Conservation (phyloP, 1,284 basidiomycete genomes). For the Puccinia triticina region DNA sequence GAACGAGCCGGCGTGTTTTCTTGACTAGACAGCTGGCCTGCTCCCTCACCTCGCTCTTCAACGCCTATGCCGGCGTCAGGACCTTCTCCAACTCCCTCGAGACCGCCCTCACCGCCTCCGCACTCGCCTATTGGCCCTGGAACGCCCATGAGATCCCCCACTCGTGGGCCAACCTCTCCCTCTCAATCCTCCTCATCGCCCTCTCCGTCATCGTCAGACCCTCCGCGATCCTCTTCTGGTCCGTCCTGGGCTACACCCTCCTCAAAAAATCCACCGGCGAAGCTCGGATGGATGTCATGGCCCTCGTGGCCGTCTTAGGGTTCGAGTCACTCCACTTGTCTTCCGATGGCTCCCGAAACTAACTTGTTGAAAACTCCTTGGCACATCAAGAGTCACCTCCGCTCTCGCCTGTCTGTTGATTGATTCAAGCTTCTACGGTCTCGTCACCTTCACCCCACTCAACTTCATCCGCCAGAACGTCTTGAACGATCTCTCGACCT, state of each 20-base stretch:
- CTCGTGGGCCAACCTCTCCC: constrained; percentile 64
- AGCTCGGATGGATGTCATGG: constrained; percentile 34
- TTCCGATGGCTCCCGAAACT: constrained; percentile 9
- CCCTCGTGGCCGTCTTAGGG: constrained; percentile 30
- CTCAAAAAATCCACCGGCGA: constrained; percentile 28
- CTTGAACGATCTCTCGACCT: constrained; percentile 75
- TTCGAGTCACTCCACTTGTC: constrained; percentile 55
- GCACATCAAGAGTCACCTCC: constrained; percentile 61
- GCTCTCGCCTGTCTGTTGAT: constrained; percentile 63
- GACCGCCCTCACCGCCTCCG: constrained; percentile 78
- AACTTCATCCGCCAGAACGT: constrained; percentile 81
- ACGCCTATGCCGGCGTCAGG: constrained; percentile 79
- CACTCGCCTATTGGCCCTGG: constrained; percentile 74
- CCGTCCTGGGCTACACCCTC: constrained; percentile 19
- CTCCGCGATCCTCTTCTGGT: constrained; percentile 41
- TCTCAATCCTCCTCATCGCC: constrained; percentile 54
- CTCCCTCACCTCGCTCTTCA: constrained; percentile 83
- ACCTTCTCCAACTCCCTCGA: constrained; percentile 93
- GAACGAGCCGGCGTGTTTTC: background rate
- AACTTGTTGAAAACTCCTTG: constrained; percentile 7
- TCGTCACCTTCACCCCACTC: constrained; percentile 73
- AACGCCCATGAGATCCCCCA: constrained; percentile 75
- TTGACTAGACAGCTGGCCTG: constrained; percentile 69
- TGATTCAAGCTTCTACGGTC: constrained; percentile 73
- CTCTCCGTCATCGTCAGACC: constrained; percentile 54